Evolutionary conservation across 2,329 filamentous ascomycete species (phyloP).

Genomic region (Davidsoniella australis): DNA sequence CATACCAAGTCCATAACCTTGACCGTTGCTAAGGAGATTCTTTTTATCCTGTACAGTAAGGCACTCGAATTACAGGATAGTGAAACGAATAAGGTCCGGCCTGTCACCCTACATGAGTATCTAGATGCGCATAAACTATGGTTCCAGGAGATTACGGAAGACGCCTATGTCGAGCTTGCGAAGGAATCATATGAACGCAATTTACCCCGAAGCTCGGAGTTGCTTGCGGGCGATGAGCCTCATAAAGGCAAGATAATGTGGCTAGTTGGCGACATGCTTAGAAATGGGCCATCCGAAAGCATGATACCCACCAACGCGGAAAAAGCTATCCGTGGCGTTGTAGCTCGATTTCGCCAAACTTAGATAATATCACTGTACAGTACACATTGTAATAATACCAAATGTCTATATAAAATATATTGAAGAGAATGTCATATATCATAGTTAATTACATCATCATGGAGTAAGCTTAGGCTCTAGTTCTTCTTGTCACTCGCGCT

Average conservation of each 20-base stretch:
- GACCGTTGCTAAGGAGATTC: conserved; percentile 40
- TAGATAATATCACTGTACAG: not conserved
- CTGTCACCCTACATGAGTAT: conserved; percentile 31
- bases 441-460: not conserved
- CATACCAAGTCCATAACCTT: conserved; percentile 33
- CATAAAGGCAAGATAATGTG: conserved; percentile 45
- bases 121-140: conserved; percentile 32
- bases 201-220: conserved; percentile 24
- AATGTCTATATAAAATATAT: not conserved
- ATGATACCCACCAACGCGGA: conserved; percentile 37
- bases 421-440: too few relatives aligned
- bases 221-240: conserved; percentile 30
- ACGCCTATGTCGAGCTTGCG: conserved; percentile 33
- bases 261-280: conserved; percentile 41
- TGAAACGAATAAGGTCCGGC: conserved; percentile 29
- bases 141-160: conserved; percentile 33
- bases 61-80: conserved; percentile 21
- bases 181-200: conserved; percentile 26
- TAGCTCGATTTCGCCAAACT: not conserved
- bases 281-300: conserved; percentile 32
- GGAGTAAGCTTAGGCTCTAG: not conserved
- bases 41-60: conserved; percentile 8
- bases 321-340: conserved; percentile 22
- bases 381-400: not conserved
- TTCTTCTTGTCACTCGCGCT: conserved; percentile 25